A percentile compares a stretch with the other conserved stretches of the same genome.
Conservation (phyloP, 306 rosid genomes). For the Cercis canadensis region DNA sequence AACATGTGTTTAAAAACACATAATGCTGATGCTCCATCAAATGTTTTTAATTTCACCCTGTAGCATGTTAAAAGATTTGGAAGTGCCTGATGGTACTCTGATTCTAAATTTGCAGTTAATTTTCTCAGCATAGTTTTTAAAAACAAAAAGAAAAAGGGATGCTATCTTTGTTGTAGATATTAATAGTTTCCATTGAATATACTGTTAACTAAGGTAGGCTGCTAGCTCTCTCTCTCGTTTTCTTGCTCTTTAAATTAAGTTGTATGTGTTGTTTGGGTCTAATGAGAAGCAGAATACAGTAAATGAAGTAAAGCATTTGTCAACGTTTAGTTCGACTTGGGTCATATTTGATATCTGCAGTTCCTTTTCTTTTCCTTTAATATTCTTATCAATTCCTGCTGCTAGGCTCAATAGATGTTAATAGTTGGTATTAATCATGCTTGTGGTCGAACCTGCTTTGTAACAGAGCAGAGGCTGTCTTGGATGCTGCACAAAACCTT, state of each 20-base stretch:
- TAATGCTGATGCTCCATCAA: background rate
- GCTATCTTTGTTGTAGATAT: too few species aligned
- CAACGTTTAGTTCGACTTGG: conserved; percentile 9
- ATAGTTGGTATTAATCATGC: conserved; percentile 54
- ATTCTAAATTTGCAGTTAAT: conserved; percentile 13
- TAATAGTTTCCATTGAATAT: too few species aligned
- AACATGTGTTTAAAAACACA: too few species aligned
- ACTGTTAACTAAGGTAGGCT: background rate
- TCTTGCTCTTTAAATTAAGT: conserved; percentile 1
- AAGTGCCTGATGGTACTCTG: conserved; percentile 19
- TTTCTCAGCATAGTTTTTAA: background rate
- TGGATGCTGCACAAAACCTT: conserved; percentile 64
- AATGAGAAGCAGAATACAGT: conserved; percentile 6
- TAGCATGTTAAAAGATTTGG: conserved; percentile 7
- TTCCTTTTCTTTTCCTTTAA: conserved; percentile 11
- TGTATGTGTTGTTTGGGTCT: background rate
- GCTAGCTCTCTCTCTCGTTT: background rate
- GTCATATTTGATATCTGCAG: background rate
- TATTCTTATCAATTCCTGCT: background rate
- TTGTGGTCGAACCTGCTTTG: conserved; percentile 64
- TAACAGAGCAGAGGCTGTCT: conserved; percentile 94
- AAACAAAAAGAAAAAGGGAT: background rate
- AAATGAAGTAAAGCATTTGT: background rate
- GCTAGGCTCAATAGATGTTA: conserved; percentile 26
- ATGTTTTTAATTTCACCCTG: background rate